Evolutionary conservation across 225 moss, liverwort and hornwort genomes (phyloP).

Genomic region (Sphagnum contortum): DNA sequence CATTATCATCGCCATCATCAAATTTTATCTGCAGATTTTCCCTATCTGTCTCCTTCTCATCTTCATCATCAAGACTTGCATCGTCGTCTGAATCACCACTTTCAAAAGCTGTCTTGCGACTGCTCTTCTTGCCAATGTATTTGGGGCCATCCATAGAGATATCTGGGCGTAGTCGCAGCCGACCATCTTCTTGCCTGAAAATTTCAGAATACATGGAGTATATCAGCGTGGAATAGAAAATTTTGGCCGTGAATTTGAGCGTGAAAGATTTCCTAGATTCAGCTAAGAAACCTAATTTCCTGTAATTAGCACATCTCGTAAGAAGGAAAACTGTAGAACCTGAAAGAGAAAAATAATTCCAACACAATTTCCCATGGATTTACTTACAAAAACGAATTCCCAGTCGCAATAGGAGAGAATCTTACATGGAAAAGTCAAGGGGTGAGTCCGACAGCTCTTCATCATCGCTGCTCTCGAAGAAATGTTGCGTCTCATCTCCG

Average conservation of each 20-base stretch:
- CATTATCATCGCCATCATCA: constrained; percentile 30
- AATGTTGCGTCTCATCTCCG: neutral
- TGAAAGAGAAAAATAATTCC: too few species aligned
- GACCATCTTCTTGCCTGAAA: constrained; percentile 43
- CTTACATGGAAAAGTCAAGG: too few species aligned
- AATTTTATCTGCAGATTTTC: constrained; percentile 9
- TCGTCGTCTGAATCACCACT: constrained; percentile 14
- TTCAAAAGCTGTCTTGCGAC: constrained; percentile 43
- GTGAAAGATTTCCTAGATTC: too few species aligned
- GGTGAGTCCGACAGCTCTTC: neutral
- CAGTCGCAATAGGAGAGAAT: too few species aligned
- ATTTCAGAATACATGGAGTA: neutral
- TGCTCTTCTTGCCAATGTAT: constrained; percentile 67
- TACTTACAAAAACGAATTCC: too few species aligned
- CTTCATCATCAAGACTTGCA: constrained; percentile 9
- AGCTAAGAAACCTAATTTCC: too few species aligned
- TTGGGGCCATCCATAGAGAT: constrained; percentile 59
- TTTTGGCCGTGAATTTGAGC: neutral
- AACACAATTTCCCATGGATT: too few species aligned
- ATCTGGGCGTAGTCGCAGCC: constrained; percentile 68
- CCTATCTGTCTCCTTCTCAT: constrained; percentile 4
- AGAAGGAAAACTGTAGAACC: too few species aligned
- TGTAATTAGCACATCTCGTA: too few species aligned
- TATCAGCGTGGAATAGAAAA: neutral
- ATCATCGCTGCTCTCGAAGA: constrained; percentile 1